These are phyloP conservation scores for Irpex sp. DNA, from an alignment of 1,284 basidiomycete species.

Conservation along the genomic window DNA sequence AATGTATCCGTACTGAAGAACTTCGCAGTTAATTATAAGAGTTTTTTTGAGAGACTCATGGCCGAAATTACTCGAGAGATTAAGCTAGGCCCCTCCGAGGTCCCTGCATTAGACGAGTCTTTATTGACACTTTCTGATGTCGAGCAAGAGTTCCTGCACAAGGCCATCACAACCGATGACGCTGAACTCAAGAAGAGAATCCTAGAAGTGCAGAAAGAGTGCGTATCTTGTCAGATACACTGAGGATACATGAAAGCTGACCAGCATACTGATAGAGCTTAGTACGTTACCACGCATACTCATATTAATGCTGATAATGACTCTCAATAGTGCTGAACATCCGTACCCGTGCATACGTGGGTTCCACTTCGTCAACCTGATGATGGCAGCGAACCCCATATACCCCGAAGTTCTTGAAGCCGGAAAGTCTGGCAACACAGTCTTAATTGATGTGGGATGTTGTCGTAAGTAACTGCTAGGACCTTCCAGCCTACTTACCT, in stretches of 20 bases:
- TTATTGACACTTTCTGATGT: constrained; percentile 19
- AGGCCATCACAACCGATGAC: constrained; percentile 22
- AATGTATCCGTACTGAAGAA: too few relatives aligned
- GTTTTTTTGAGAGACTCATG: background rate
- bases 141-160: constrained; percentile 25
- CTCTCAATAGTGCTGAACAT: constrained; percentile 23
- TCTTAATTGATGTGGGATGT: constrained; percentile 33
- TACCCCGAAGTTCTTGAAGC: constrained; percentile 26
- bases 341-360: constrained; percentile 34
- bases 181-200: constrained; percentile 19
- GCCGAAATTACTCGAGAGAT: constrained; percentile 17
- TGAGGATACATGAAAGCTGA: background rate
- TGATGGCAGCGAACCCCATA: constrained; percentile 25
- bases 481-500: background rate
- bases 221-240: constrained; percentile 2
- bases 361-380: constrained; percentile 29
- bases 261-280: constrained; percentile 6
- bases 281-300: constrained; percentile 5
- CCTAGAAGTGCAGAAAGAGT: constrained; percentile 27
- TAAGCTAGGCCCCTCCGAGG: constrained; percentile 14
- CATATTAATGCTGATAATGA: background rate
- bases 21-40: too few relatives aligned
- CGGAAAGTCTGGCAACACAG: constrained; percentile 19
- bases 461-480: constrained; percentile 27
- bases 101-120: constrained; percentile 24